A percentile compares a stretch with the other conserved stretches of the same genome.
phyloP scores from a whole-genome alignment of 2,329 filamentous ascomycete genomes.

The Clonostachys rosea region DNA sequence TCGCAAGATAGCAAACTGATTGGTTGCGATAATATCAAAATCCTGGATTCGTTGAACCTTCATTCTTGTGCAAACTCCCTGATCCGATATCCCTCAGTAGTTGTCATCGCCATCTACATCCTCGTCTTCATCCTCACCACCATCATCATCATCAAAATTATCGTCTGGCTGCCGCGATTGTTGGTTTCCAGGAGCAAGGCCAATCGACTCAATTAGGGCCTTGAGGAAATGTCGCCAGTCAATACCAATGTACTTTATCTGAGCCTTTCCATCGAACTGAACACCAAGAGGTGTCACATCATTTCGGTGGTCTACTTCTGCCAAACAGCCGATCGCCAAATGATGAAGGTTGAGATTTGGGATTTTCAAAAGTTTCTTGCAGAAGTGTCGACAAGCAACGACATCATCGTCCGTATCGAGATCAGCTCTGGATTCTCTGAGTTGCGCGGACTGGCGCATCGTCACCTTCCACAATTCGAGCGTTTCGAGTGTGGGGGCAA shows the following conservation, averaged over 20 bases:
- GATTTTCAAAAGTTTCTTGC: conserved; percentile 28
- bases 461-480: conserved; percentile 41
- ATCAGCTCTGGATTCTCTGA: neutral
- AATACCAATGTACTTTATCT: conserved; percentile 1
- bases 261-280: neutral
- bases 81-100: too few relatives aligned
- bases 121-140: too few relatives aligned
- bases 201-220: too few relatives aligned
- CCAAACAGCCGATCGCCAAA: conserved; percentile 11
- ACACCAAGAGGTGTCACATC: neutral
- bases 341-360: conserved; percentile 22
- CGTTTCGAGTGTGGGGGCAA: conserved; percentile 32
- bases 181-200: too few relatives aligned
- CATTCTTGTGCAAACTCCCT: too few relatives aligned
- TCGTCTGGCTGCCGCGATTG: too few relatives aligned
- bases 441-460: conserved; percentile 20
- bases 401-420: neutral
- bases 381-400: conserved; percentile 13
- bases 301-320: neutral
- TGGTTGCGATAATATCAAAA: too few relatives aligned
- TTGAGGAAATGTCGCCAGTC: neutral
- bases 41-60: too few relatives aligned
- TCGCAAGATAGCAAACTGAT: too few relatives aligned
- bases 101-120: too few relatives aligned
- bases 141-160: too few relatives aligned